These are phyloP conservation scores for Linnemannia zychae DNA, from an alignment of 192 early-diverging fungal species.

Conservation along the genomic window DNA sequence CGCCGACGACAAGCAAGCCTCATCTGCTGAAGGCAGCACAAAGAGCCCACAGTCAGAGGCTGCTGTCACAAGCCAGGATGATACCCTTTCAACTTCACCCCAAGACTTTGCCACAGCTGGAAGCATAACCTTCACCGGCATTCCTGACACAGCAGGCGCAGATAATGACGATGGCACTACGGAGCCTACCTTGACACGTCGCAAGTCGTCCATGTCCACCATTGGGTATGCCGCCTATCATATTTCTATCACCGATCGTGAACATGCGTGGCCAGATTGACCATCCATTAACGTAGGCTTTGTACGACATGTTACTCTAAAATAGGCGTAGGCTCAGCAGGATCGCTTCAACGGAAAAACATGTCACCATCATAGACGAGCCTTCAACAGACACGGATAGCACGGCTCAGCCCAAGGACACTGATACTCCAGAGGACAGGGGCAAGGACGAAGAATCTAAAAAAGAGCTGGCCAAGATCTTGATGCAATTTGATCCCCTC, in stretches of 20 bases:
- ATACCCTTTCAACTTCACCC: not conserved
- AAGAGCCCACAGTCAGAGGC: not conserved
- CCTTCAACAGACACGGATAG: not conserved
- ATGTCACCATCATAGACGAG: conserved; percentile 45
- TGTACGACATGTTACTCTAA: not conserved
- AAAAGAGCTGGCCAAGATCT: conserved; percentile 42
- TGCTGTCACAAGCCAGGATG: not conserved
- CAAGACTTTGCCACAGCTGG: not conserved
- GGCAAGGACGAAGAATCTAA: conserved; percentile 28
- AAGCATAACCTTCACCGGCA: not conserved
- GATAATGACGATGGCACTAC: not conserved
- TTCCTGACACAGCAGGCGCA: not conserved
- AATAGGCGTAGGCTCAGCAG: conserved; percentile 21
- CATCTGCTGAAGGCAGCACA: not conserved
- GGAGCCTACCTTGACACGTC: conserved; percentile 1
- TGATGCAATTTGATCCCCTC: conserved; percentile 54
- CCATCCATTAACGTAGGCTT: too few species aligned
- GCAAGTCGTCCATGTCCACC: conserved; percentile 12
- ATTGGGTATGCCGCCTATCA: not conserved
- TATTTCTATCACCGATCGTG: not conserved
- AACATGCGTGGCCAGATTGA: too few species aligned
- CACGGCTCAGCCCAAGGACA: not conserved
- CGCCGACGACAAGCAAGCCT: not conserved
- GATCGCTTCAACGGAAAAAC: conserved; percentile 35
- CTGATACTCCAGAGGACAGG: conserved; percentile 5